Conservation (phyloP, 441 rosid genomes). For the Cnidoscolus chayamansa region DNA sequence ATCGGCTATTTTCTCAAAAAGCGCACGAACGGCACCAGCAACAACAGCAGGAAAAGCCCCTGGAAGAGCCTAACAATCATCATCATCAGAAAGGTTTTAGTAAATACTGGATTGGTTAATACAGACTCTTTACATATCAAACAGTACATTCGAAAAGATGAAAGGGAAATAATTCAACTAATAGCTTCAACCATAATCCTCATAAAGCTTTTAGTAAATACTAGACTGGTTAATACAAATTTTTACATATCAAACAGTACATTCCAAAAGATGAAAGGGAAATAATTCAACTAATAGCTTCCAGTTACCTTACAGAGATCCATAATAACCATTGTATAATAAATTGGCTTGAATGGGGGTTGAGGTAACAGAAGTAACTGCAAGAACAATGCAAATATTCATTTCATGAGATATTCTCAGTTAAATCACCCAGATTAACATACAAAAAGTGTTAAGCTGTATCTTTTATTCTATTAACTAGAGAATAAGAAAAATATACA, state of each 20-base stretch:
- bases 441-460: no score
- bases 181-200: conserved; percentile 19
- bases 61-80: conserved; percentile 83
- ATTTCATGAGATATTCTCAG: conserved; percentile 15
- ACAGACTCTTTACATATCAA: background rate
- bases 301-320: conserved; percentile 93
- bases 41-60: conserved; percentile 99
- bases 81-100: conserved; percentile 27
- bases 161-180: background rate
- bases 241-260: background rate
- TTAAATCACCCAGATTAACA: conserved; percentile 13
- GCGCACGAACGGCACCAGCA: conserved; percentile 97
- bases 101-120: background rate
- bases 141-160: background rate
- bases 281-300: conserved; percentile 12
- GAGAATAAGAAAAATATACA: background rate
- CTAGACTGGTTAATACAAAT: background rate
- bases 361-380: conserved; percentile 91
- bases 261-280: background rate
- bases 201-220: conserved; percentile 23
- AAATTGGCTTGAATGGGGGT: conserved; percentile 94
- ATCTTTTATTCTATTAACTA: background rate
- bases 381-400: conserved; percentile 29
- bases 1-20: conserved; percentile 95
- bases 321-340: conserved; percentile 91